These are phyloP conservation scores for Monilinia fructigena DNA, from an alignment of 2,329 filamentous ascomycete species.

Conservation along the genomic window DNA sequence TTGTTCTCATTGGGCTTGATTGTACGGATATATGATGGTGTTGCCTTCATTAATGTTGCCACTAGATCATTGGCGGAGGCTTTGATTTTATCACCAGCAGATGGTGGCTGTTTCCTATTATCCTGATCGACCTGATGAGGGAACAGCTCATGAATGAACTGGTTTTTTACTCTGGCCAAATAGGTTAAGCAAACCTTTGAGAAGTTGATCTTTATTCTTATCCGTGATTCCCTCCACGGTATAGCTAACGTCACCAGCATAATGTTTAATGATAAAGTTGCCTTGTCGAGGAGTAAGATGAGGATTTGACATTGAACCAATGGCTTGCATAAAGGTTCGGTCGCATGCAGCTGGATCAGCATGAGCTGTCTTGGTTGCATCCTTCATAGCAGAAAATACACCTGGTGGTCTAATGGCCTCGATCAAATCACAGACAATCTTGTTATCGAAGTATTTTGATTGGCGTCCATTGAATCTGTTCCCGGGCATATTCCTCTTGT, in stretches of 20 bases:
- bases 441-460: conserved; percentile 99
- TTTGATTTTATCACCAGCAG: conserved; percentile 95
- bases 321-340: conserved; percentile 88
- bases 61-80: conserved; percentile 92
- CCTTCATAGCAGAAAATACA: conserved; percentile 93
- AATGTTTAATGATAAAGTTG: conserved; percentile 98
- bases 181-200: conserved; percentile 89
- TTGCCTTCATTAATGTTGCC: conserved; percentile 92
- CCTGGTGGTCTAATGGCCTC: conserved; percentile 87
- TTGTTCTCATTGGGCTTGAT: conserved; percentile 99
- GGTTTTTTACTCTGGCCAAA: conserved; percentile 83
- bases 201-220: conserved; percentile 97
- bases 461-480: conserved; percentile 97
- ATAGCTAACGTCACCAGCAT: conserved; percentile 94
- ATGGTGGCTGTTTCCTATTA: conserved; percentile 89
- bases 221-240: conserved; percentile 96
- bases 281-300: conserved; percentile 91
- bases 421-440: conserved; percentile 95
- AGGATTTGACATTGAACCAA: conserved; percentile 87
- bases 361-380: conserved; percentile 97
- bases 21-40: conserved; percentile 96
- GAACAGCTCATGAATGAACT: conserved; percentile 85
- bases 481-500: conserved; percentile 93
- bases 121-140: conserved; percentile 92
- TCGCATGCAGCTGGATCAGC: conserved; percentile 93